Evolutionary conservation across 257 asterid species (phyloP).

Genomic region (Fraxinus americana): DNA sequence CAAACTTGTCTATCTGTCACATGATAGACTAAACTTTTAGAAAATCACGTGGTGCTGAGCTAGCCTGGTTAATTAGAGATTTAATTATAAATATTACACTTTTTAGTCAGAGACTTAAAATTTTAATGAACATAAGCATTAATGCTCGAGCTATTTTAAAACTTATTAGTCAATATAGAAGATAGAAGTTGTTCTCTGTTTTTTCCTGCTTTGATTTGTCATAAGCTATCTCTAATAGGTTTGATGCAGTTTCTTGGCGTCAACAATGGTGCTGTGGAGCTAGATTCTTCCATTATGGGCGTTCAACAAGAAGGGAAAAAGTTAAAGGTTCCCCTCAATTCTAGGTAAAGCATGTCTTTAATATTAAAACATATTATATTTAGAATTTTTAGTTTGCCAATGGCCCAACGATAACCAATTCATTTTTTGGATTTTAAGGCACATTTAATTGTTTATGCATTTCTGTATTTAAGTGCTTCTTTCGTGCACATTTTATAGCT

Average conservation of each 20-base stretch:
- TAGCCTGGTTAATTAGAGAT: background rate
- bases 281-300: slow-evolving; percentile 91
- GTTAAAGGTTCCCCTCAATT: slow-evolving; percentile 81
- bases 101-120: background rate
- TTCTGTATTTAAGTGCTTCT: background rate
- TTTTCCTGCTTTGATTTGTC: slow-evolving; percentile 36
- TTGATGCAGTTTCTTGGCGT: slow-evolving; percentile 84
- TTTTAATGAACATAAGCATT: slow-evolving; percentile 11
- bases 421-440: slow-evolving; percentile 8
- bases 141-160: background rate
- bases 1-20: background rate
- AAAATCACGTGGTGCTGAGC: background rate
- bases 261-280: slow-evolving; percentile 89
- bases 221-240: slow-evolving; percentile 50
- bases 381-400: slow-evolving; percentile 2
- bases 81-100: background rate
- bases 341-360: slow-evolving; percentile 55
- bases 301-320: slow-evolving; percentile 87
- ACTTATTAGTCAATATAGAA: slow-evolving; percentile 13
- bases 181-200: slow-evolving; percentile 12
- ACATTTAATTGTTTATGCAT: slow-evolving; percentile 11
- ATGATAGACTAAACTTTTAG: background rate
- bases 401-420: background rate
- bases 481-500: background rate
- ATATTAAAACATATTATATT: slow-evolving; percentile 1